Conservation (phyloP, 768 basidiomycete genomes). For the Pisolithus albus region DNA sequence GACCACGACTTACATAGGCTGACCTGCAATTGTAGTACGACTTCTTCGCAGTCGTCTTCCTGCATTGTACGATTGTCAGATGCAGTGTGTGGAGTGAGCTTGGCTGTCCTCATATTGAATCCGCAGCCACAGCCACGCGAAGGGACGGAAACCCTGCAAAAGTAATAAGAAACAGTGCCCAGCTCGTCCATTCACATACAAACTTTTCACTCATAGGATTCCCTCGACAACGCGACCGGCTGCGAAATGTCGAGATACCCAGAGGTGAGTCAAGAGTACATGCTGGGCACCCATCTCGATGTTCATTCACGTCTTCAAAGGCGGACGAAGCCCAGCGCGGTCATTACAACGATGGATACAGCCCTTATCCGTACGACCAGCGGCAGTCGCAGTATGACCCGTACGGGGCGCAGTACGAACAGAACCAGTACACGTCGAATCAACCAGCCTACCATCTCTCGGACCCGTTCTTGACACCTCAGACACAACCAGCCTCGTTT, state of each 20-base stretch:
- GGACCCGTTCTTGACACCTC: constrained; percentile 32
- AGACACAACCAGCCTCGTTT: constrained; percentile 14
- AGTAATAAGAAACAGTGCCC: too few species aligned
- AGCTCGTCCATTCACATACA: too few species aligned
- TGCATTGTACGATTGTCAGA: too few species aligned
- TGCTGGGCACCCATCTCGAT: background rate
- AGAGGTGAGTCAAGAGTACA: constrained; percentile 26
- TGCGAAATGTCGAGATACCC: constrained; percentile 35
- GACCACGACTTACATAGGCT: too few species aligned
- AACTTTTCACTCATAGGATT: too few species aligned
- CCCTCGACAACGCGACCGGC: background rate
- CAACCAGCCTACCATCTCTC: constrained; percentile 31
- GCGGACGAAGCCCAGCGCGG: constrained; percentile 58
- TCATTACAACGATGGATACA: constrained; percentile 64
- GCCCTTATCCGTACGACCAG: constrained; percentile 45
- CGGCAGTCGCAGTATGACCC: constrained; percentile 25
- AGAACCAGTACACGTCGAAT: constrained; percentile 24
- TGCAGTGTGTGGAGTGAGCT: too few species aligned
- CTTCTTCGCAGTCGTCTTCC: too few species aligned
- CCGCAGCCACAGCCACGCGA: too few species aligned
- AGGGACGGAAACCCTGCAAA: too few species aligned
- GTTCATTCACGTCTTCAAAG: constrained; percentile 26
- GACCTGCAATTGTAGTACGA: too few species aligned
- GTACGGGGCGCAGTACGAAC: constrained; percentile 23
- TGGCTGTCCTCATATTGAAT: too few species aligned